Evolutionary conservation across 2,329 filamentous ascomycete species (phyloP).

Genomic region (Penicillium hesseltinei): DNA sequence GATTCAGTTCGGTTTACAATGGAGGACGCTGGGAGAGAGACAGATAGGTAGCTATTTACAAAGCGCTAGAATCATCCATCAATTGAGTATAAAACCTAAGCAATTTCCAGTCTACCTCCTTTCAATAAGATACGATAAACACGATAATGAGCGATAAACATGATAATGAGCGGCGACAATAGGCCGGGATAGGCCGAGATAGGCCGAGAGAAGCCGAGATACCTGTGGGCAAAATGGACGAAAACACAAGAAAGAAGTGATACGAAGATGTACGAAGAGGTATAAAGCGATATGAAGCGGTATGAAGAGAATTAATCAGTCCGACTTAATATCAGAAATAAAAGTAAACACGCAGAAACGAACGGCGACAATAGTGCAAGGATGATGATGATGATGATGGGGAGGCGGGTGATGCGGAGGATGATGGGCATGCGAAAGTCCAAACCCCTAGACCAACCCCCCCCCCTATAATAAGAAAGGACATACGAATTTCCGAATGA

Average conservation of each 20-base stretch:
- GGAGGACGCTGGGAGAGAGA: background rate
- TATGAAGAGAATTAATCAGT: no score
- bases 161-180: no score
- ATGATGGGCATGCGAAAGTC: background rate
- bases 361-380: background rate
- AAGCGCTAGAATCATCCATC: background rate
- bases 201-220: no score
- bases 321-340: background rate
- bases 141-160: no score
- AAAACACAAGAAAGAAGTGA: no score
- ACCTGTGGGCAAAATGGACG: no score
- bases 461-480: no score
- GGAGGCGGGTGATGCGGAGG: no score
- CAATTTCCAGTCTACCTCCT: background rate
- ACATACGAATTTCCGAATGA: background rate
- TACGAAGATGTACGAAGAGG: no score
- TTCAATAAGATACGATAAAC: background rate
- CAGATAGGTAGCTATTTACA: background rate
- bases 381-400: no score
- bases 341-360: background rate
- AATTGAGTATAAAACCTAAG: background rate
- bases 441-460: background rate
- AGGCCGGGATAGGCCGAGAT: no score
- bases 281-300: no score
- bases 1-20: background rate